These are phyloP conservation scores for Salix dunnii DNA, from an alignment of 345 rosid species.

Conservation along the genomic window DNA sequence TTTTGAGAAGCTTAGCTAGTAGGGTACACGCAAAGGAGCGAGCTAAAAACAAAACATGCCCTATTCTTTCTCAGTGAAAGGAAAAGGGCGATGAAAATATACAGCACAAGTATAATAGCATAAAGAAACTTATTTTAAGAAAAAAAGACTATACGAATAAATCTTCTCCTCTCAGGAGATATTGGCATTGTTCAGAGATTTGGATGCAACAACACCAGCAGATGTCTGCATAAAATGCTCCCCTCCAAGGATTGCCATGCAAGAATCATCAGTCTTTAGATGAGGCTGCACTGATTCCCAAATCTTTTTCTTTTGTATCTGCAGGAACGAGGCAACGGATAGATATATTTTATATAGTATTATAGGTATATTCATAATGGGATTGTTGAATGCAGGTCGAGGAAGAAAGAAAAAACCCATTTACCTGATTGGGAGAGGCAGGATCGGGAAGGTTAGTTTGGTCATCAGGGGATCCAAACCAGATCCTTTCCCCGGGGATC, in stretches of 20 bases:
- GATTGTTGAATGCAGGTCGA: background rate
- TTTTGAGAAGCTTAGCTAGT: no score
- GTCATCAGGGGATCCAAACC: constrained; percentile 73
- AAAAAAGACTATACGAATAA: background rate
- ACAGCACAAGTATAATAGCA: no score
- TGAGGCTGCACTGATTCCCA: constrained; percentile 89
- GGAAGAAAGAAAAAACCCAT: background rate
- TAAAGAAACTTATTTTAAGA: no score
- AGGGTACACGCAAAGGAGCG: no score
- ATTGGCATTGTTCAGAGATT: constrained; percentile 59
- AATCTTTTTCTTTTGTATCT: constrained; percentile 88
- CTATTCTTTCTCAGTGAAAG: background rate
- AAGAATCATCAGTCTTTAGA: constrained; percentile 66
- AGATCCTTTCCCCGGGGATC: constrained; percentile 72
- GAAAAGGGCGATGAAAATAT: no score
- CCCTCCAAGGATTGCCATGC: constrained; percentile 53
- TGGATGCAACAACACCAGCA: constrained; percentile 55
- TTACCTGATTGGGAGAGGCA: constrained; percentile 77
- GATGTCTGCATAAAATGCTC: constrained; percentile 65
- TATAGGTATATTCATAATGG: background rate
- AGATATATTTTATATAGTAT: background rate
- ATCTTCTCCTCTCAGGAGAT: constrained; percentile 44
- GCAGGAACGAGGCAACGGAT: constrained; percentile 5
- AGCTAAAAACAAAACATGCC: no score
- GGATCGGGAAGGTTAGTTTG: constrained; percentile 50